These are phyloP conservation scores for Breviolum minutum DNA, from an alignment of 73 alveolate genomes.

Conservation along the genomic window DNA sequence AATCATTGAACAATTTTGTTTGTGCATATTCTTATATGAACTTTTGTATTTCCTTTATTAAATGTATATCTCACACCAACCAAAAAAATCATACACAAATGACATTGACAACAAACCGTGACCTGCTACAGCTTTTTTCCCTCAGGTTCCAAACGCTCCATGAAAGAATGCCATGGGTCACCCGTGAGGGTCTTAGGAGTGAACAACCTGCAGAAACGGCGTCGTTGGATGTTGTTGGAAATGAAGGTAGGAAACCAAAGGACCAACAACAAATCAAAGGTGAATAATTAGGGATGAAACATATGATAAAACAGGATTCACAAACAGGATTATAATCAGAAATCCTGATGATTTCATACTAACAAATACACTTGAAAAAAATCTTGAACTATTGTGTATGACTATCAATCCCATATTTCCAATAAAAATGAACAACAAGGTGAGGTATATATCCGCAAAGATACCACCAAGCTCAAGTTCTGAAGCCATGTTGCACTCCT, in stretches of 20 bases:
- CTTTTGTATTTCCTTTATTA: background rate
- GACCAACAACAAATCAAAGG: background rate
- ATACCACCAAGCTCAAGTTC: background rate
- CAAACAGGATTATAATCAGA: no score
- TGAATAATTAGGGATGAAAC: background rate
- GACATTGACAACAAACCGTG: no score
- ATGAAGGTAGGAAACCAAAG: no score
- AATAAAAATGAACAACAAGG: background rate
- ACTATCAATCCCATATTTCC: background rate
- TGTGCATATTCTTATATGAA: background rate
- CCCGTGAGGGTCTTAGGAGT: constrained; percentile 28
- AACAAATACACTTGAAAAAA: background rate
- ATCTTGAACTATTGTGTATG: no score
- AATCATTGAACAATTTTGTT: no score
- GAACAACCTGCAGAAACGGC: constrained; percentile 3
- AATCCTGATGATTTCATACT: background rate
- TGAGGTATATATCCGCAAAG: background rate
- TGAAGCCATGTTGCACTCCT: no score
- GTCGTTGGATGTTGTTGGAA: no score
- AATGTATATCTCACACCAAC: background rate
- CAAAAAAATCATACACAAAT: background rate
- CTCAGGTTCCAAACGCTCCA: constrained; percentile 54
- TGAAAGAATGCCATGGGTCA: constrained; percentile 4
- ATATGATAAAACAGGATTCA: background rate
- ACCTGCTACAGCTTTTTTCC: no score